These are phyloP conservation scores for Starmerella sp. DNA, from an alignment of 805 yeast species.

Conservation along the genomic window DNA sequence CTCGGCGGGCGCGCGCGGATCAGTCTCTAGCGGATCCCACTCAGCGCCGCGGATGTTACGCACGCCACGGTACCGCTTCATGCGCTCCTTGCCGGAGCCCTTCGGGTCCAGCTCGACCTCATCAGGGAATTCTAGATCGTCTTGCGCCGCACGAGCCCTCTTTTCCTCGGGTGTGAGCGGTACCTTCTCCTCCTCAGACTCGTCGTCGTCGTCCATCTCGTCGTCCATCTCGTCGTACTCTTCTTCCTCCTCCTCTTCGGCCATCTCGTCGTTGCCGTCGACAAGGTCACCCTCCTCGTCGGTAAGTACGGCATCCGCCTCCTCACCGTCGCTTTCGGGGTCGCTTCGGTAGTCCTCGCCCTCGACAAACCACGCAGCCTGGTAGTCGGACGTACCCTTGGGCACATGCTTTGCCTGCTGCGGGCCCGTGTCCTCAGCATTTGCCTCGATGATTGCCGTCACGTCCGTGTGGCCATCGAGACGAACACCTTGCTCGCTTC, in stretches of 20 bases:
- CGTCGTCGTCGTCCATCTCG: constrained; percentile 12
- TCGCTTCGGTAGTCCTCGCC: constrained; percentile 36
- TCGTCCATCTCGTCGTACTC: constrained; percentile 36
- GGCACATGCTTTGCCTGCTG: constrained; percentile 38
- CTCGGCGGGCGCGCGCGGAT: constrained; percentile 60
- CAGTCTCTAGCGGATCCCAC: constrained; percentile 83
- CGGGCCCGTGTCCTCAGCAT: constrained; percentile 27
- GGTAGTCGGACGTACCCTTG: constrained; percentile 65
- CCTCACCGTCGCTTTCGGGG: constrained; percentile 27
- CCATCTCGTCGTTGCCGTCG: constrained; percentile 5
- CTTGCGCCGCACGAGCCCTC: constrained; percentile 60
- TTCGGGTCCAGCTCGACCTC: constrained; percentile 76
- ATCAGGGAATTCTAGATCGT: constrained; percentile 89
- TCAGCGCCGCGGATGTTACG: constrained; percentile 66
- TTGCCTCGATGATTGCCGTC: constrained; percentile 27
- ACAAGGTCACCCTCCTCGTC: constrained; percentile 26
- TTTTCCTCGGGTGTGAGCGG: constrained; percentile 73
- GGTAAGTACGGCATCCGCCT: constrained; percentile 12
- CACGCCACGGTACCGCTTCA: constrained; percentile 74
- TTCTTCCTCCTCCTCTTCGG: constrained; percentile 16
- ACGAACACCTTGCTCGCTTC: constrained; percentile 36
- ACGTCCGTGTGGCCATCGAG: constrained; percentile 49
- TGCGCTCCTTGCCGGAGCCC: constrained; percentile 63
- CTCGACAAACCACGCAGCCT: constrained; percentile 55
- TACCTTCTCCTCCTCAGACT: constrained; percentile 19